phyloP scores from a whole-genome alignment of 768 basidiomycete genomes.

The Favolaschia claudopus region DNA sequence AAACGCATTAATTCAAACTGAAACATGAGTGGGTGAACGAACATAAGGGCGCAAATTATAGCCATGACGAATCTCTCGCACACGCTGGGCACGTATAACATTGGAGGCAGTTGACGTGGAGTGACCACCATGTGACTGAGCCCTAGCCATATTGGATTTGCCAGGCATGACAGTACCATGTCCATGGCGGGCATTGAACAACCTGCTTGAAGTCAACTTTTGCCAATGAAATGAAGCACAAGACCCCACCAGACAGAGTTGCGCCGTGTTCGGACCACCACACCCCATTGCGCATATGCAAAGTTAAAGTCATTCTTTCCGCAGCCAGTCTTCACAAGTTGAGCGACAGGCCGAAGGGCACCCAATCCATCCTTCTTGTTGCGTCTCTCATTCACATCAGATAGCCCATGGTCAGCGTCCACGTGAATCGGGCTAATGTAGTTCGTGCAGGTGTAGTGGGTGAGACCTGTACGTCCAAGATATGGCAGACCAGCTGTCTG shows the following conservation, averaged over 20 bases:
- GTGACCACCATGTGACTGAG: too few species aligned
- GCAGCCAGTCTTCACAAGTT: background rate
- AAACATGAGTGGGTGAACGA: too few species aligned
- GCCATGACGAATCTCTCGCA: too few species aligned
- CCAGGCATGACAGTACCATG: background rate
- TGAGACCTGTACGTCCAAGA: background rate
- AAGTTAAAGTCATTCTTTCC: background rate
- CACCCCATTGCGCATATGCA: background rate
- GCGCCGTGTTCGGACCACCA: background rate
- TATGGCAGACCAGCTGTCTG: background rate
- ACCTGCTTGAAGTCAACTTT: background rate
- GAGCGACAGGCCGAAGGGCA: background rate
- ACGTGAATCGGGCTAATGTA: background rate
- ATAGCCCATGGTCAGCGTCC: background rate
- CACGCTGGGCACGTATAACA: too few species aligned
- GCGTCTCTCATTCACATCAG: background rate
- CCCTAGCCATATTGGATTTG: too few species aligned
- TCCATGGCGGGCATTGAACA: background rate
- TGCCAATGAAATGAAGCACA: background rate
- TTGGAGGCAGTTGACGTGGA: too few species aligned
- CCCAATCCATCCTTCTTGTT: background rate
- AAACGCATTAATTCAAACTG: too few species aligned
- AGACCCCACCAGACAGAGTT: background rate
- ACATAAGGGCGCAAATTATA: too few species aligned
- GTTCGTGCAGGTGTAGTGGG: background rate